Evolutionary conservation across 257 asterid genomes (phyloP).

Genomic region (Nicotiana obtusifolia): DNA sequence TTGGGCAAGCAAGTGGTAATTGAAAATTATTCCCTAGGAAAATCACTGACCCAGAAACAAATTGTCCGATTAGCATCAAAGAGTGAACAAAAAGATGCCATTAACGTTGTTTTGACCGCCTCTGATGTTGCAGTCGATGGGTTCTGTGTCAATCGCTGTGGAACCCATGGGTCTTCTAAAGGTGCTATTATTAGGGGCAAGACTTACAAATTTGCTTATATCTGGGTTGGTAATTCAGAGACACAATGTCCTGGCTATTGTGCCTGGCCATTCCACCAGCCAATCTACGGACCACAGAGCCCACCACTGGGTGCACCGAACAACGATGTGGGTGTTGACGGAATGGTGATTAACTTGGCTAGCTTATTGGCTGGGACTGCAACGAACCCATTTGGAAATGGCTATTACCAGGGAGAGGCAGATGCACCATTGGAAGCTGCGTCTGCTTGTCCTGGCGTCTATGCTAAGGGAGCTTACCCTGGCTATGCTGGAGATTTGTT

Average conservation of each 20-base stretch:
- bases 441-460: slow-evolving; percentile 52
- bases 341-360: slow-evolving; percentile 37
- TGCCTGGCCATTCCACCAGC: slow-evolving; percentile 67
- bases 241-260: slow-evolving; percentile 52
- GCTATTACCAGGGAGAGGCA: slow-evolving; percentile 46
- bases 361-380: slow-evolving; percentile 52
- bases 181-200: slow-evolving; percentile 16
- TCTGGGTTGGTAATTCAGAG: slow-evolving; percentile 63
- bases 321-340: slow-evolving; percentile 48
- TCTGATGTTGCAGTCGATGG: slow-evolving; percentile 48
- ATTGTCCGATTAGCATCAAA: slow-evolving; percentile 32
- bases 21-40: slow-evolving; percentile 37
- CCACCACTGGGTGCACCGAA: slow-evolving; percentile 47
- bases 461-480: slow-evolving; percentile 53
- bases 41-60: slow-evolving; percentile 29
- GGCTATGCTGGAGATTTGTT: slow-evolving; percentile 51
- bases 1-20: slow-evolving; percentile 29
- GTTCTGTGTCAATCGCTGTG: slow-evolving; percentile 49
- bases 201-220: slow-evolving; percentile 43
- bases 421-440: slow-evolving; percentile 56
- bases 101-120: slow-evolving; percentile 48
- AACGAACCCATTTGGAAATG: slow-evolving; percentile 52
- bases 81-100: slow-evolving; percentile 38
- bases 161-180: slow-evolving; percentile 41
- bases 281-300: slow-evolving; percentile 52